Conservation (phyloP, 768 basidiomycete genomes). For the Mycena polygramma region DNA sequence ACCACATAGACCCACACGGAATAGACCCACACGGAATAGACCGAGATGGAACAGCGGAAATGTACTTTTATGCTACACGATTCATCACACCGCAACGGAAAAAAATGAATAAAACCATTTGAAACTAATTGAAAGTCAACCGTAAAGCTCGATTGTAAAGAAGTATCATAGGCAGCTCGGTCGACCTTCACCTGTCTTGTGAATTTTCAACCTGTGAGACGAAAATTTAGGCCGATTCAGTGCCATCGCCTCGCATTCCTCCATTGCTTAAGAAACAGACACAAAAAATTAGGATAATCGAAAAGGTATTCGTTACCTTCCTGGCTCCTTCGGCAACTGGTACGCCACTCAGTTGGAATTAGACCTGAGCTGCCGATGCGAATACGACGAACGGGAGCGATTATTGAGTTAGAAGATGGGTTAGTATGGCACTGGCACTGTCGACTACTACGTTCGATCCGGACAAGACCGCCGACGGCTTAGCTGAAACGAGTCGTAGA, state of each 20-base stretch:
- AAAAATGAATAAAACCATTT: slow-evolving; percentile 9
- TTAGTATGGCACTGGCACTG: slow-evolving; percentile 49
- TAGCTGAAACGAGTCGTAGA: slow-evolving; percentile 25
- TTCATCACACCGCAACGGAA: slow-evolving; percentile 13
- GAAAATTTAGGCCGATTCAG: too few relatives aligned
- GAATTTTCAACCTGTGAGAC: too few relatives aligned
- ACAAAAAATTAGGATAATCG: too few relatives aligned
- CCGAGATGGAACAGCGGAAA: slow-evolving; percentile 11
- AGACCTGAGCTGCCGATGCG: not conserved
- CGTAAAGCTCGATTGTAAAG: slow-evolving; percentile 5
- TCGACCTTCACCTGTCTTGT: not conserved
- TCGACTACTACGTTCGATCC: slow-evolving; percentile 23
- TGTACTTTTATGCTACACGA: slow-evolving; percentile 31
- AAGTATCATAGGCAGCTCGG: not conserved
- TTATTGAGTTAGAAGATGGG: slow-evolving; percentile 50
- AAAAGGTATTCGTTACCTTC: too few relatives aligned
- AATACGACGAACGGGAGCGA: slow-evolving; percentile 42
- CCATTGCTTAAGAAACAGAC: too few relatives aligned
- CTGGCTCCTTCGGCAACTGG: slow-evolving; percentile 16
- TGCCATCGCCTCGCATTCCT: too few relatives aligned
- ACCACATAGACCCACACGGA: slow-evolving; percentile 18
- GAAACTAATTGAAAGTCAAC: not conserved
- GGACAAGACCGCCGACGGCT: slow-evolving; percentile 41
- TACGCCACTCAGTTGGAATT: not conserved
- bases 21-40: slow-evolving; percentile 20